These are phyloP conservation scores for Fusarium papillatum DNA, from an alignment of 2,329 filamentous ascomycete species.

Conservation along the genomic window DNA sequence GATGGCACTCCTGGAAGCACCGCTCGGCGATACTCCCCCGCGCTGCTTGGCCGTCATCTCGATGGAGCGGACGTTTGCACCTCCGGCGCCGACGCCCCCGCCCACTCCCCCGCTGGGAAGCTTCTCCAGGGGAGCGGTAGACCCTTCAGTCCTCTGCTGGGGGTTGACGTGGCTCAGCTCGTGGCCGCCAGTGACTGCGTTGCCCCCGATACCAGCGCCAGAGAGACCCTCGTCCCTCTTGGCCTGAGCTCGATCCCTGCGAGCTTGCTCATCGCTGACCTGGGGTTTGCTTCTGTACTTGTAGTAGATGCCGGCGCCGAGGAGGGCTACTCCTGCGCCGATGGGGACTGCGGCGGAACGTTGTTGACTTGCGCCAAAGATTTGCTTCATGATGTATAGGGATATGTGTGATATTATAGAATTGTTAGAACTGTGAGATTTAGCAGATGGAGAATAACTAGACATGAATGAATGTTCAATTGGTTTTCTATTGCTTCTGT, in stretches of 20 bases:
- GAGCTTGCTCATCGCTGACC: slow-evolving; percentile 28
- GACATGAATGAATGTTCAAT: not conserved
- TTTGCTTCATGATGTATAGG: slow-evolving; percentile 27
- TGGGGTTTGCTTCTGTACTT: slow-evolving; percentile 19
- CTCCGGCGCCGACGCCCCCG: slow-evolving; percentile 48
- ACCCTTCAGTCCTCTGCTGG: slow-evolving; percentile 29
- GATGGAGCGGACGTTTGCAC: slow-evolving; percentile 44
- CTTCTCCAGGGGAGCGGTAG: slow-evolving; percentile 44
- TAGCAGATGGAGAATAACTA: not conserved
- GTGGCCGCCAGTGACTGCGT: slow-evolving; percentile 46
- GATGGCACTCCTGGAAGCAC: slow-evolving; percentile 15
- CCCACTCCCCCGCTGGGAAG: slow-evolving; percentile 50
- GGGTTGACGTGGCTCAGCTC: slow-evolving; percentile 43
- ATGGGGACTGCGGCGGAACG: slow-evolving; percentile 32
- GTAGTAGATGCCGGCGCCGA: slow-evolving; percentile 44
- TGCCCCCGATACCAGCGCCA: slow-evolving; percentile 50
- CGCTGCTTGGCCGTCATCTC: slow-evolving; percentile 40
- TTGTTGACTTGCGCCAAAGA: slow-evolving; percentile 34
- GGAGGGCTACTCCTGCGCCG: slow-evolving; percentile 31
- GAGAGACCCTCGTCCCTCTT: slow-evolving; percentile 48
- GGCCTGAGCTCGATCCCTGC: slow-evolving; percentile 39
- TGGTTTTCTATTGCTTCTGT: slow-evolving; percentile 13
- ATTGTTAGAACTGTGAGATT: not conserved
- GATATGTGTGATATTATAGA: not conserved
- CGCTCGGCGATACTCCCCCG: slow-evolving; percentile 16